phyloP scores from a whole-genome alignment of 2,329 filamentous ascomycete genomes.

The Penicillium carneum region DNA sequence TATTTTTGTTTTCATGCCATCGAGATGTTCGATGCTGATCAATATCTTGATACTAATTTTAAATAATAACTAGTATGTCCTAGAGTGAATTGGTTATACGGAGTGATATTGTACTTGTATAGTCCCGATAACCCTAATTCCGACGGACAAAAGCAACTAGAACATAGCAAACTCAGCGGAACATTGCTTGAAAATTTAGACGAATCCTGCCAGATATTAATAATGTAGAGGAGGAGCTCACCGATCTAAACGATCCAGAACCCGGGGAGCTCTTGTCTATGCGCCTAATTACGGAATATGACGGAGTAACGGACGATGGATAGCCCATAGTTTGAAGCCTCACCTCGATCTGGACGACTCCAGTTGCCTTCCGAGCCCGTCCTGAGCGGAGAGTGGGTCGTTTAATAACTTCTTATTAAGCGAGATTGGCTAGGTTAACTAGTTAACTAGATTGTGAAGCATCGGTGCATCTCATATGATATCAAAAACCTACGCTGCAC shows the following conservation, averaged over 20 bases:
- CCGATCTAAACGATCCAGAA: conserved; percentile 6
- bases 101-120: not conserved
- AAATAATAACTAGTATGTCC: not conserved
- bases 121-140: not conserved
- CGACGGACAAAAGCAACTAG: conserved; percentile 11
- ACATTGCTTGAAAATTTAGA: not conserved
- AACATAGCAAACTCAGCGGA: not conserved
- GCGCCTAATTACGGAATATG: not conserved
- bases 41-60: not conserved
- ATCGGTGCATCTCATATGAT: not conserved
- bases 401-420: conserved; percentile 15
- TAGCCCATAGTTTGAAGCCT: not conserved
- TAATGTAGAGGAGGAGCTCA: not conserved
- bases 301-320: not conserved
- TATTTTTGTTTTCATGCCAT: conserved; percentile 8
- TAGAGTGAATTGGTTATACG: not conserved
- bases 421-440: conserved; percentile 18
- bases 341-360: conserved; percentile 4
- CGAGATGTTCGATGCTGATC: conserved; percentile 14
- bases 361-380: conserved; percentile 26
- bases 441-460: not conserved
- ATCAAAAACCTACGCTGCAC: not conserved
- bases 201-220: not conserved
- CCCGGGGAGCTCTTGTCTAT: not conserved
- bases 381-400: conserved; percentile 7